phyloP scores from a whole-genome alignment of 768 basidiomycete species.

The Mycena filopes region DNA sequence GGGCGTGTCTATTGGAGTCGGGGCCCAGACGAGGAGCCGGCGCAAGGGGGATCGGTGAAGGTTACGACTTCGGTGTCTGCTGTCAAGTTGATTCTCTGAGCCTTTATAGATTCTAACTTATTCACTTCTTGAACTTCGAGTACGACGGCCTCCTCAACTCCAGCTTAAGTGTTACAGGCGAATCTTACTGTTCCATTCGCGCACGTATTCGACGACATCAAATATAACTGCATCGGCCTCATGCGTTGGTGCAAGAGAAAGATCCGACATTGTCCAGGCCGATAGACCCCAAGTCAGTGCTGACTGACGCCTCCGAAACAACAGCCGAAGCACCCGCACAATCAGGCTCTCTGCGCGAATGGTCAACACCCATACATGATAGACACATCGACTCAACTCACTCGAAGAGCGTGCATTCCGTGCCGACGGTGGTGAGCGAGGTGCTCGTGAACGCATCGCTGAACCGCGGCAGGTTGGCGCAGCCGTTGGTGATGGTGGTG shows the following conservation, averaged over 20 bases:
- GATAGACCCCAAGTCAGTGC: not conserved
- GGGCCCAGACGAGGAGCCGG: slow-evolving; percentile 7
- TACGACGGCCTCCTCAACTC: no score
- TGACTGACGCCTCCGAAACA: not conserved
- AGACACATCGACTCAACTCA: not conserved
- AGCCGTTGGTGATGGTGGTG: slow-evolving; percentile 21
- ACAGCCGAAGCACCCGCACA: slow-evolving; percentile 6
- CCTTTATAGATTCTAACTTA: no score
- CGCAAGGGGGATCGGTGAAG: slow-evolving; percentile 3
- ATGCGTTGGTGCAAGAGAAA: not conserved
- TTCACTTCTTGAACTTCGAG: no score
- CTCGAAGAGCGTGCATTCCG: slow-evolving; percentile 25
- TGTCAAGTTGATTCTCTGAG: not conserved
- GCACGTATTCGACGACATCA: no score
- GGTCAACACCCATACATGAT: not conserved
- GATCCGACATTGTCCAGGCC: slow-evolving; percentile 8
- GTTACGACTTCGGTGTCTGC: slow-evolving; percentile 6
- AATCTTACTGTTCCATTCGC: no score
- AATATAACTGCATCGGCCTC: no score
- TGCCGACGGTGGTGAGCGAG: slow-evolving; percentile 16
- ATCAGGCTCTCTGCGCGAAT: slow-evolving; percentile 1
- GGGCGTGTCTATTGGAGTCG: slow-evolving; percentile 19
- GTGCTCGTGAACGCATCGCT: slow-evolving; percentile 5
- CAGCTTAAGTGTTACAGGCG: no score
- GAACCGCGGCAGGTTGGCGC: slow-evolving; percentile 13